Percentiles rank a stretch among this genome's conserved stretches.
Conservation (phyloP, 192 early-diverging fungal genomes). For the Coemansia umbellata region DNA sequence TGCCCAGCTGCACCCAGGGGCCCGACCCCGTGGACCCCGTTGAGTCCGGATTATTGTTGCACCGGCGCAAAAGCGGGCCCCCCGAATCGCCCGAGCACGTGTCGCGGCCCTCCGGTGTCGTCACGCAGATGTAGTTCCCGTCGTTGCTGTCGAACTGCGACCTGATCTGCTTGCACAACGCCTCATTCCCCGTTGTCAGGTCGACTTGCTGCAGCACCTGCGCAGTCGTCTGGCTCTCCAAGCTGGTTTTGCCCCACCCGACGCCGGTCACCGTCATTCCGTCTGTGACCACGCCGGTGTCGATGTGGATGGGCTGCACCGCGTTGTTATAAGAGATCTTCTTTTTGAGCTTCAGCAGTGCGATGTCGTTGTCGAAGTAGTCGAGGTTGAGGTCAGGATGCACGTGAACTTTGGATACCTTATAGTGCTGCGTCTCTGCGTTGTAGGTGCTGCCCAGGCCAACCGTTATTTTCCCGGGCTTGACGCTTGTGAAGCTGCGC, state of each 20-base stretch:
- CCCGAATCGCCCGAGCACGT: constrained; percentile 48
- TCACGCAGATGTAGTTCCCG: constrained; percentile 48
- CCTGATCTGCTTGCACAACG: constrained; percentile 17
- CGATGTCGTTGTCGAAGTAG: constrained; percentile 52
- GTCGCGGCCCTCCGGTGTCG: constrained; percentile 42
- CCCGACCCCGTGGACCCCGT: constrained; percentile 10
- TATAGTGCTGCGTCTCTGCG: neutral
- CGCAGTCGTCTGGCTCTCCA: constrained; percentile 18
- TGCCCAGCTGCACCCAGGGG: constrained; percentile 42
- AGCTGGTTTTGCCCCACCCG: constrained; percentile 47
- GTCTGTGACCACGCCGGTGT: constrained; percentile 14
- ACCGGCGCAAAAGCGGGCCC: constrained; percentile 34
- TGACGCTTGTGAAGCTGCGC: neutral
- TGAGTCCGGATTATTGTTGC: neutral
- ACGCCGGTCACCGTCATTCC: constrained; percentile 36
- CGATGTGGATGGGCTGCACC: constrained; percentile 44
- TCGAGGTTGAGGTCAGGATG: constrained; percentile 39
- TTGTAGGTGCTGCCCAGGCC: constrained; percentile 32
- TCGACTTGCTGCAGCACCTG: constrained; percentile 28
- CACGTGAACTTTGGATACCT: constrained; percentile 29
- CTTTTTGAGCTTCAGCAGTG: constrained; percentile 43
- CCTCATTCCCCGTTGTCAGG: constrained; percentile 21
- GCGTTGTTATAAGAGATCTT: constrained; percentile 18
- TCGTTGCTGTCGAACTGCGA: constrained; percentile 24
- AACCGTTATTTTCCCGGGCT: constrained; percentile 22